Evolutionary conservation across 352 stramenopile species (phyloP).

Genomic region (Blastocystis sp.): DNA sequence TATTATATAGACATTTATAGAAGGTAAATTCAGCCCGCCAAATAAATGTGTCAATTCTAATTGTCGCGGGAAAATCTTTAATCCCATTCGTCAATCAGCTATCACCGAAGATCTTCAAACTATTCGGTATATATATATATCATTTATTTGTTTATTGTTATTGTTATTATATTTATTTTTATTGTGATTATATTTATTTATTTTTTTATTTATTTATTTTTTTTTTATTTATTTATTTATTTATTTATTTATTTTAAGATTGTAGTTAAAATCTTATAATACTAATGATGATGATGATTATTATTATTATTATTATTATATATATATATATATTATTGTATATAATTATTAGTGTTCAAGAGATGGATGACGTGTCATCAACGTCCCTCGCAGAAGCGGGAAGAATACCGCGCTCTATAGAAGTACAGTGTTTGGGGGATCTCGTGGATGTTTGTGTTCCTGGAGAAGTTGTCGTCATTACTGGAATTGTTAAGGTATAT

Average conservation of each 20-base stretch:
- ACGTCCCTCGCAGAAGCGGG: slow-evolving; percentile 47
- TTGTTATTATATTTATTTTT: no score
- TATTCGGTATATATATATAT: no score
- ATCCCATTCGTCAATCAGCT: slow-evolving; percentile 59
- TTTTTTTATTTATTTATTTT: no score
- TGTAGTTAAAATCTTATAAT: slow-evolving; percentile 55
- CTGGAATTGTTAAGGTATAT: slow-evolving; percentile 72
- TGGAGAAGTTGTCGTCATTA: slow-evolving; percentile 74
- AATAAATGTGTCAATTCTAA: slow-evolving; percentile 50
- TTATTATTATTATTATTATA: no score
- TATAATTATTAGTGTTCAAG: slow-evolving; percentile 37
- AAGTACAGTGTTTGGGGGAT: slow-evolving; percentile 66
- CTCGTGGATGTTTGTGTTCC: slow-evolving; percentile 79
- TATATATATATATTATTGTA: slow-evolving; percentile 44
- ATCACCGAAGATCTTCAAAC: slow-evolving; percentile 68
- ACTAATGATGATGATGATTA: no score
- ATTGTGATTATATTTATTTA: no score
- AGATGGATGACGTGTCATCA: background rate
- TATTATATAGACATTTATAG: slow-evolving; percentile 47
- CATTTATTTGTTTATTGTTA: no score
- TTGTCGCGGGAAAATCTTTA: slow-evolving; percentile 52
- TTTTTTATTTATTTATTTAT: no score
- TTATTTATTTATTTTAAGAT: slow-evolving; percentile 45
- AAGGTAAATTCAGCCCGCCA: slow-evolving; percentile 58
- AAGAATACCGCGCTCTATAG: slow-evolving; percentile 60